A percentile compares a stretch with the other conserved stretches of the same genome.
Evolutionary conservation across 2,329 filamentous ascomycete genomes (phyloP).

Genomic region (Colletotrichum sp.): DNA sequence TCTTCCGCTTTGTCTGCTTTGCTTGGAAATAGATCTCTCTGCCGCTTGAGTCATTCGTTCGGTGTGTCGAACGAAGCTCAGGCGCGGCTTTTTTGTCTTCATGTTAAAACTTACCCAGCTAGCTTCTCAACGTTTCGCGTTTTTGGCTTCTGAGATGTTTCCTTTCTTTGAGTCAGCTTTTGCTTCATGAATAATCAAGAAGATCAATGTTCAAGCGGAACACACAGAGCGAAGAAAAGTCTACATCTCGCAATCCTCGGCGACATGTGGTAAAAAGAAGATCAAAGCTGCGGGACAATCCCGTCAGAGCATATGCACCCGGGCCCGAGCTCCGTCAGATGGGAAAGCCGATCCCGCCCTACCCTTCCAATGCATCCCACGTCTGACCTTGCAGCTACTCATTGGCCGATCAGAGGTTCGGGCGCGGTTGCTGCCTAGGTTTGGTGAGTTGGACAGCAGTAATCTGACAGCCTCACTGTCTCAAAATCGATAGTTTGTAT

Average conservation of each 20-base stretch:
- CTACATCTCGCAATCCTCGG: background rate
- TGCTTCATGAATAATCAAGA: background rate
- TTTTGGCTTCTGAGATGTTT: background rate
- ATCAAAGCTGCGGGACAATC: background rate
- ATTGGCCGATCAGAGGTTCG: background rate
- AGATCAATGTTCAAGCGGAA: background rate
- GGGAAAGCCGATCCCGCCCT: background rate
- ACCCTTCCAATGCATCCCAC: background rate
- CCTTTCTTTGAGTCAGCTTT: background rate
- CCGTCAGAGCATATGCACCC: background rate
- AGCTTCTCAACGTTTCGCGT: background rate
- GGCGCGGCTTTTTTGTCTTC: background rate
- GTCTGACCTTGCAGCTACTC: background rate
- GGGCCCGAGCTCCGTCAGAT: background rate
- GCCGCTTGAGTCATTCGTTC: background rate
- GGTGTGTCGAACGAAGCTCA: background rate
- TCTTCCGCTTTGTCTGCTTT: background rate
- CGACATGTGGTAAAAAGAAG: background rate
- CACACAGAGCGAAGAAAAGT: background rate
- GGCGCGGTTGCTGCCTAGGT: slow-evolving; percentile 1
- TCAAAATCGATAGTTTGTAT: background rate
- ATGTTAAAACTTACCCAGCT: background rate
- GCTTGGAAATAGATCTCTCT: background rate
- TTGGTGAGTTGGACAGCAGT: background rate
- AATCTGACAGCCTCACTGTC: slow-evolving; percentile 13